Conservation (phyloP, 768 basidiomycete genomes). For the Astraeus odoratus region DNA sequence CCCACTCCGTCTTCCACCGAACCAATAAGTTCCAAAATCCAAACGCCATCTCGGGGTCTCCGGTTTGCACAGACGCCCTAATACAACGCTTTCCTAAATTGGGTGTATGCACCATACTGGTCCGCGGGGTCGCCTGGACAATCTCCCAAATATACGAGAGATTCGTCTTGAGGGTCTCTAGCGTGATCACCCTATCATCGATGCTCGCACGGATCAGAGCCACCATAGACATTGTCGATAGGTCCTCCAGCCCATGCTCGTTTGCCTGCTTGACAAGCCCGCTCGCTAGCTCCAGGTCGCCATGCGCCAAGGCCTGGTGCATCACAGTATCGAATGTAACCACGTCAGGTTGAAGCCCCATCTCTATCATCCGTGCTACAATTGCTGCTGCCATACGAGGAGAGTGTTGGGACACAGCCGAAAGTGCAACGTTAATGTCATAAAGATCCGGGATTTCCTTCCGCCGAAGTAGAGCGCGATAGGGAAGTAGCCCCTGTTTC, state of each 20-base stretch:
- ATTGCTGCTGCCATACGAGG: conserved; percentile 40
- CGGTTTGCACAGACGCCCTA: conserved; percentile 39
- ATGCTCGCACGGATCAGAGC: conserved; percentile 41
- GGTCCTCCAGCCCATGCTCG: conserved; percentile 24
- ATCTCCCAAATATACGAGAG: conserved; percentile 38
- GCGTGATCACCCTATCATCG: conserved; percentile 16
- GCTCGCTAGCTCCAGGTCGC: conserved; percentile 37
- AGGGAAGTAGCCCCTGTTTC: conserved; percentile 38
- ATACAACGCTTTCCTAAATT: conserved; percentile 49
- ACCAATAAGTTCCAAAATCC: conserved; percentile 52
- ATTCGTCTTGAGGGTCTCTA: conserved; percentile 24
- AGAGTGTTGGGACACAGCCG: conserved; percentile 43
- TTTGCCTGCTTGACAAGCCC: conserved; percentile 36
- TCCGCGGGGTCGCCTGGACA: conserved; percentile 31
- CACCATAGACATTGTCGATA: conserved; percentile 45
- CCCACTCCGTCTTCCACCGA: conserved; percentile 38
- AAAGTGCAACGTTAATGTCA: conserved; percentile 61
- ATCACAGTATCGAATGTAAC: conserved; percentile 58
- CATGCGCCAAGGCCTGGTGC: conserved; percentile 45
- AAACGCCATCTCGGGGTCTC: conserved; percentile 48
- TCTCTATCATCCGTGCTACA: conserved; percentile 43
- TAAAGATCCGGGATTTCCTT: conserved; percentile 50
- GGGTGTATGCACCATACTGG: conserved; percentile 34
- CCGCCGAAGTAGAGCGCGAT: conserved; percentile 42
- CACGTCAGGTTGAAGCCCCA: conserved; percentile 44